Base-by-base conservation (phyloP, 2,329 filamentous ascomycete species). In the Chaetomium globosum region DNA sequence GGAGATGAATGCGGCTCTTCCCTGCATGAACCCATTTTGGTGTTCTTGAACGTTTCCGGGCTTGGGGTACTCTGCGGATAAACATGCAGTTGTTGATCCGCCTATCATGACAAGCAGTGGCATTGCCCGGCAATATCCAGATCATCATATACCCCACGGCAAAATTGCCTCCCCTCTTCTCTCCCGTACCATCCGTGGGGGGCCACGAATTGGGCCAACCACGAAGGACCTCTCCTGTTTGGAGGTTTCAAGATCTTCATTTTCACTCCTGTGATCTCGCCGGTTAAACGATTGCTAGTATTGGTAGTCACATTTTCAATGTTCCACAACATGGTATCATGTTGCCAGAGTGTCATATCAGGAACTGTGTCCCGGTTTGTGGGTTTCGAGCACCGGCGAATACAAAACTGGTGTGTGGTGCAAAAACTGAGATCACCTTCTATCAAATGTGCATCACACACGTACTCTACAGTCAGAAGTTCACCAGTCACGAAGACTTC, bases 121-220 rank as follows among this genome's bases (percentile, higher is more conserved):
- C 51, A 51, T 59, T 49, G 23, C n/a, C 3, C 8, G 12, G 30
- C 58, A 60, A 60, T 60, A 52, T 60, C 48, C 21, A 39, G 48
- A 28, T 39, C 46, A n/a, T 26, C 31, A 39, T 60, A 52, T 43
- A 60, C 31, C 48, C 48, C 39, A 60, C 46, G 48, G 58, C 48
- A 60, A 60, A 60, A 53, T 60, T 36, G n/a, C 8, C 12, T 33
- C 43, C 57, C 57, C 57, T 46, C 46, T n/a, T 28, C 46, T n/a
- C n/a, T 23, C 46, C 46, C 46, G 46, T n/a, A 23, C 46, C 21
- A 48, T 12, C 46, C 19, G 46, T 23, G n/a, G 21, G n/a, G 43
- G 43, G 21, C 2, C 46, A 48, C 19, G 9, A 23, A 48, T 48
- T 48, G 19, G 19, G 10, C 46, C n/a, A 48, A 48, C 46, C 46